phyloP scores from a whole-genome alignment of 441 rosid species.

The Omphalea diandra region DNA sequence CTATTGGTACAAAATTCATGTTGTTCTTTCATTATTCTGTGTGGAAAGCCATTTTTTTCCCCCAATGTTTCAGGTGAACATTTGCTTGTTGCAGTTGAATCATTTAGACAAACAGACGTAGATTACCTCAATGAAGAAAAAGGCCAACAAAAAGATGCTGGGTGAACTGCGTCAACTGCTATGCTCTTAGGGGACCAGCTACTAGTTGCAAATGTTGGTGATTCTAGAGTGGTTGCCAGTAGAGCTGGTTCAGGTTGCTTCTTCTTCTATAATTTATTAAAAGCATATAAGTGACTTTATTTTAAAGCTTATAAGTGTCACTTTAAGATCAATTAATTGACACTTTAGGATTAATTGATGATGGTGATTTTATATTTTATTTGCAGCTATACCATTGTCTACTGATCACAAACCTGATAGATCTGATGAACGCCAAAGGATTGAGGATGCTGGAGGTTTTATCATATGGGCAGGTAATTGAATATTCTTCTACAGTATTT shows the following conservation, averaged over 20 bases:
- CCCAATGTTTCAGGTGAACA: constrained; percentile 1
- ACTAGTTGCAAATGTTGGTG: constrained; percentile 91
- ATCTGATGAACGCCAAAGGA: constrained; percentile 81
- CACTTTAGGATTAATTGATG: background rate
- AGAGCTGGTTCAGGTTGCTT: constrained; percentile 69
- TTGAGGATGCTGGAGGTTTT: constrained; percentile 89
- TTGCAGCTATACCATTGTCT: constrained; percentile 70
- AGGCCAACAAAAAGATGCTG: constrained; percentile 63
- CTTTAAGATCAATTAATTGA: too few species aligned
- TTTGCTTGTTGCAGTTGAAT: constrained; percentile 51
- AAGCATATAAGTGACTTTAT: background rate
- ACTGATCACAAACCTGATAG: constrained; percentile 88
- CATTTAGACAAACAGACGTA: constrained; percentile 65
- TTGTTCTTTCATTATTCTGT: background rate
- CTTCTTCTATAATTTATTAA: constrained; percentile 8
- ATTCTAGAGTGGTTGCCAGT: constrained; percentile 79
- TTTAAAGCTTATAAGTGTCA: too few species aligned
- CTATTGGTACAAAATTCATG: constrained; percentile 54
- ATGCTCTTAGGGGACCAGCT: constrained; percentile 64
- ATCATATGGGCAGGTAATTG: constrained; percentile 79
- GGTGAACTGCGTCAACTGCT: constrained; percentile 88
- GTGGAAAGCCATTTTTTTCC: constrained; percentile 1
- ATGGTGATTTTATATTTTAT: constrained; percentile 17
- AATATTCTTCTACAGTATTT: too few species aligned
- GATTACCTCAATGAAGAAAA: constrained; percentile 66